Evolutionary conservation across 352 stramenopile genomes (phyloP).

Genomic region (Blastocystis sp.): DNA sequence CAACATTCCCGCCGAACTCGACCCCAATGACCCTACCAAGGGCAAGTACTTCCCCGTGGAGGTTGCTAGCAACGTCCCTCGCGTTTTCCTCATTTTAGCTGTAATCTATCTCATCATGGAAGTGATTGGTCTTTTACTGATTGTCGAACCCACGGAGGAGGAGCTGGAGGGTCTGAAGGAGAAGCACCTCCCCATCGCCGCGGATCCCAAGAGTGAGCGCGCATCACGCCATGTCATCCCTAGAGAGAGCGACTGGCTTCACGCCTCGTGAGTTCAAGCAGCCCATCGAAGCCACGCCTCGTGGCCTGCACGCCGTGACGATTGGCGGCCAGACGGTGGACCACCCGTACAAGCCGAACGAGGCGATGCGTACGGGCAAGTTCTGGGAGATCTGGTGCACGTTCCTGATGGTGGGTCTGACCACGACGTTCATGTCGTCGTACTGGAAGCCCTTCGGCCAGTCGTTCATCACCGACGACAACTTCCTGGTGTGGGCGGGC

Average conservation of each 20-base stretch:
- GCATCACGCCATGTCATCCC: neutral
- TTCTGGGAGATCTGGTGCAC: conserved; percentile 74
- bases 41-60: conserved; percentile 65
- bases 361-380: conserved; percentile 34
- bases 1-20: conserved; percentile 41
- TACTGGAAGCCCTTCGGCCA: conserved; percentile 71
- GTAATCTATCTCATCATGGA: conserved; percentile 45
- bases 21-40: conserved; percentile 23
- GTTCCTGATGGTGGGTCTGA: conserved; percentile 70
- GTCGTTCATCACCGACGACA: conserved; percentile 63
- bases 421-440: conserved; percentile 61
- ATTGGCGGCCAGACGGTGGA: conserved; percentile 1
- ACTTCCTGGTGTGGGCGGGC: conserved; percentile 36
- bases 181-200: conserved; percentile 39
- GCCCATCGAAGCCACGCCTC: conserved; percentile 22
- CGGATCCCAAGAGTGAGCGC: conserved; percentile 26
- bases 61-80: conserved; percentile 15
- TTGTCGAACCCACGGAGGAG: conserved; percentile 49
- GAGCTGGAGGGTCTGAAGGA: conserved; percentile 52
- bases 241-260: conserved; percentile 25
- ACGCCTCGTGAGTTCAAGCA: conserved; percentile 54
- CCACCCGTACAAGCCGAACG: conserved; percentile 64
- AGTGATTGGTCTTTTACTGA: conserved; percentile 13
- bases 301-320: conserved; percentile 32
- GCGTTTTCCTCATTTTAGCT: conserved; percentile 38